phyloP scores from a whole-genome alignment of 495 filamentous ascomycete species.

The Trichoderma erinaceum region DNA sequence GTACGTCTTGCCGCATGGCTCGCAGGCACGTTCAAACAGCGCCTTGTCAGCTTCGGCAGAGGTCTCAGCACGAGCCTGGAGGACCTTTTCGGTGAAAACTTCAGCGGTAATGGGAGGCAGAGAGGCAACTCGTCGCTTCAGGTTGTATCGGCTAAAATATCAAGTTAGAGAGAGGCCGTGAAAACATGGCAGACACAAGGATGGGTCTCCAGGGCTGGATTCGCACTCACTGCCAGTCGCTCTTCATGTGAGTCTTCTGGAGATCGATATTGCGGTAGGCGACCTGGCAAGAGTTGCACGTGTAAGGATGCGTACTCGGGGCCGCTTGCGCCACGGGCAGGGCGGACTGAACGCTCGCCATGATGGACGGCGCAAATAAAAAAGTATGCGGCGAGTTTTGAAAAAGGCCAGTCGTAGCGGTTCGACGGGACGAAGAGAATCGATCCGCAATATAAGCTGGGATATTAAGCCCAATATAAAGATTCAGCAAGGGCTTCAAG shows the following conservation, averaged over 20 bases:
- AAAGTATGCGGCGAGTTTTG: no score
- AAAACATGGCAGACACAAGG: neutral
- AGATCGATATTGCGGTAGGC: conserved; percentile 89
- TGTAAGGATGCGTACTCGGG: conserved; percentile 70
- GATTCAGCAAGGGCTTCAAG: neutral
- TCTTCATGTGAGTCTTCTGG: conserved; percentile 94
- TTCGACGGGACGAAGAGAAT: neutral
- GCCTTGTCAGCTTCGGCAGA: conserved; percentile 82
- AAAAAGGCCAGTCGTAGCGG: neutral
- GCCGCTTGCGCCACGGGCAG: conserved; percentile 30
- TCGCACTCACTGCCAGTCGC: conserved; percentile 88
- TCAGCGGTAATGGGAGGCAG: conserved; percentile 90
- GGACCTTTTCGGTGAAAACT: conserved; percentile 90
- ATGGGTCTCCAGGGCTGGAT: conserved; percentile 6
- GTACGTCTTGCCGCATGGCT: conserved; percentile 82
- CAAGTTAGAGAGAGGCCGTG: conserved; percentile 19
- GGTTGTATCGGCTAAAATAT: conserved; percentile 77
- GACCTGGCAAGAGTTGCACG: conserved; percentile 96
- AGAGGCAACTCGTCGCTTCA: conserved; percentile 89
- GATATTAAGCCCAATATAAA: neutral
- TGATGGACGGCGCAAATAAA: conserved; percentile 20
- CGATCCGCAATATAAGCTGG: neutral
- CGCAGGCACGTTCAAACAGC: conserved; percentile 77
- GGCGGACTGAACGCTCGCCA: conserved; percentile 42
- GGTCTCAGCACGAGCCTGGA: conserved; percentile 81